Base-by-base conservation (phyloP, 1,284 basidiomycete genomes). In the Tilletia horrida region DNA sequence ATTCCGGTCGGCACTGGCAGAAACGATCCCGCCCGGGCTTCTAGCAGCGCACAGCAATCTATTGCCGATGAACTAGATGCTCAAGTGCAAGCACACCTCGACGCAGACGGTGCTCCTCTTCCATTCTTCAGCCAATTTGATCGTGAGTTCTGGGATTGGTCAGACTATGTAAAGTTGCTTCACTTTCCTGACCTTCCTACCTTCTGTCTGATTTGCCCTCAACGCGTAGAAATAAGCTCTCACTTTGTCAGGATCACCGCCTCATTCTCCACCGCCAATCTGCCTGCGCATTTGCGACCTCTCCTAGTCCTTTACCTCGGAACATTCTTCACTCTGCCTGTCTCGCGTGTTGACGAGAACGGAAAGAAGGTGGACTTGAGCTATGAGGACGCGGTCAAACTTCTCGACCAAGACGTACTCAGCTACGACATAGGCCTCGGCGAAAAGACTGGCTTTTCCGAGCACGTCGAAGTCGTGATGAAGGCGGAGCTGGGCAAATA, bases 121-220 rank as follows among this genome's bases (percentile, higher is more conserved):
- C 89, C 95, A 0, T 95, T 93, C 85, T 95, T 94, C 81, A 87
- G 95, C 1, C 90, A 97, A 79, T 98, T 92, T 78, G 90, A 84
- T 66, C 83, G 80, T 81, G 48, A 71, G 78, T 69, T 14, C 4
- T 44, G 8, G 11, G 14, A 43, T n/a, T n/a, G n/a, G n/a, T n/a
- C n/a, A n/a, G n/a, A n/a, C n/a, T n/a, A n/a, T n/a, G n/a, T 9
- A 9, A 8, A n/a, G 42, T 3, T 7, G 52, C 68, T 52, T 52
- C n/a, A 61, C 48, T 11, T n/a, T n/a, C 35, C 43, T 47, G 21
- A 27, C 16, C 42, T 47, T 35, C 25, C 21, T 48, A 4, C 16
- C 45, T 6, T 18, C 4, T 18, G 18, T 6, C 16, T 48, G 35
- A 18, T 18, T 11, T 8, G 43, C 43, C 7, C 25, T 48, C n/a